Evolutionary conservation across 306 rosid species (phyloP).

Genomic region (Trifolium subterraneum): DNA sequence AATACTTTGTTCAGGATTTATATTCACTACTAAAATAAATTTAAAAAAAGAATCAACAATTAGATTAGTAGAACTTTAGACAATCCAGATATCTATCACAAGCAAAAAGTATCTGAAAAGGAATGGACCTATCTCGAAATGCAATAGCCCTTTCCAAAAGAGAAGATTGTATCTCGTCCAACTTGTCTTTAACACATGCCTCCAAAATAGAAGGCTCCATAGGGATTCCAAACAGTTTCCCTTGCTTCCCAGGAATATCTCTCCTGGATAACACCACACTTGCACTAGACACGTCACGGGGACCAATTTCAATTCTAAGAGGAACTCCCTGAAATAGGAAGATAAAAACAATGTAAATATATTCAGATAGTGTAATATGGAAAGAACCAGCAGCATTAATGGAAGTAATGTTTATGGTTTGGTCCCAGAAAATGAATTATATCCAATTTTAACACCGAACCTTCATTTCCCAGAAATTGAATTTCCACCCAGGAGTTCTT

Average conservation of each 20-base stretch:
- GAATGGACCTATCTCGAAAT: conserved; percentile 82
- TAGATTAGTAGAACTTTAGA: neutral
- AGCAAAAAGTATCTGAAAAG: conserved; percentile 22
- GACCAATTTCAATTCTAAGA: conserved; percentile 94
- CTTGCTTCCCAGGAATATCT: conserved; percentile 96
- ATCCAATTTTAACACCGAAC: conserved; percentile 49
- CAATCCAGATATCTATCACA: conserved; percentile 10
- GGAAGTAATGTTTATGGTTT: conserved; percentile 21
- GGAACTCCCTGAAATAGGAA: conserved; percentile 84
- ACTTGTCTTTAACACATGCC: conserved; percentile 76
- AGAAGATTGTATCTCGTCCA: conserved; percentile 85
- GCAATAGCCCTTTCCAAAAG: conserved; percentile 71
- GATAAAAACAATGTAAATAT: conserved; percentile 22
- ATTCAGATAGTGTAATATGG: conserved; percentile 18
- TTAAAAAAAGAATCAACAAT: neutral
- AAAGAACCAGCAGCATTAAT: conserved; percentile 12
- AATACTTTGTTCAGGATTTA: neutral
- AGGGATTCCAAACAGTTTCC: conserved; percentile 91
- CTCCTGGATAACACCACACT: conserved; percentile 90
- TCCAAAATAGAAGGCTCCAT: conserved; percentile 79
- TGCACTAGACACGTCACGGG: conserved; percentile 87
- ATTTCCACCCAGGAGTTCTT: conserved; percentile 99
- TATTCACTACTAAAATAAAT: neutral
- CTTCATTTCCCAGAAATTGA: conserved; percentile 99
- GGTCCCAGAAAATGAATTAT: conserved; percentile 9